Conservation (phyloP, 805 yeast genomes). For the Candida andamanensis region DNA sequence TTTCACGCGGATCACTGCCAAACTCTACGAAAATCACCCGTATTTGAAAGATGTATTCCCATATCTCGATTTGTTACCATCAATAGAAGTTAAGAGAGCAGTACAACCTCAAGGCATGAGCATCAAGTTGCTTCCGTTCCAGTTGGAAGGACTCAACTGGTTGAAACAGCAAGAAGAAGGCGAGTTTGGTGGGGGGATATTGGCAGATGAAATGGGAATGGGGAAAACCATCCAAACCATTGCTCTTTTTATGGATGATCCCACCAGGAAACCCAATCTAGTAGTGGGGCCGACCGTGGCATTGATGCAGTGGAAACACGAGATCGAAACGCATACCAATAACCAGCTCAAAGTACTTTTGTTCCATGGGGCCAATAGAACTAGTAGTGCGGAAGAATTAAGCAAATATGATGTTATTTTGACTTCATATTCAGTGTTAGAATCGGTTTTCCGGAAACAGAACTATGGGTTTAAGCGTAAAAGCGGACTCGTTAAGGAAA, state of each 20-base stretch:
- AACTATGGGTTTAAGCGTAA: conserved; percentile 77
- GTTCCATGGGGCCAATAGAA: conserved; percentile 83
- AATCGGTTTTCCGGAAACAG: conserved; percentile 80
- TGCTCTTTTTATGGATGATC: conserved; percentile 72
- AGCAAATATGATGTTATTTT: conserved; percentile 69
- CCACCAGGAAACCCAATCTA: conserved; percentile 63
- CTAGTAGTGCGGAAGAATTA: conserved; percentile 52
- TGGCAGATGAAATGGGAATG: conserved; percentile 99
- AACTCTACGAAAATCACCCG: conserved; percentile 73
- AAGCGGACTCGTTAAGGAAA: conserved; percentile 64
- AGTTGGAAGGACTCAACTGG: conserved; percentile 92
- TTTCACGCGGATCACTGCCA: conserved; percentile 63
- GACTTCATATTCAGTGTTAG: conserved; percentile 90
- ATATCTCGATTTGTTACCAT: conserved; percentile 45
- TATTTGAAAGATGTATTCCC: conserved; percentile 69
- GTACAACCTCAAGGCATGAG: conserved; percentile 77
- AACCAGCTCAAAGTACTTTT: conserved; percentile 63
- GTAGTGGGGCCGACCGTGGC: conserved; percentile 99
- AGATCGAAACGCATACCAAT: conserved; percentile 76
- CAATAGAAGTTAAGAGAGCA: conserved; percentile 50
- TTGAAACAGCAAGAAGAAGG: conserved; percentile 74
- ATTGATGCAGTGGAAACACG: conserved; percentile 94
- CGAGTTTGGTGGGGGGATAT: conserved; percentile 78
- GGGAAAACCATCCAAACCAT: conserved; percentile 98
- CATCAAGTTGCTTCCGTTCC: conserved; percentile 78